Percentiles rank a stretch among this genome's conserved stretches.
These are phyloP conservation scores for Chrysosporium queenslandicum DNA, from an alignment of 2,329 filamentous ascomycete genomes.

Conservation along the genomic window DNA sequence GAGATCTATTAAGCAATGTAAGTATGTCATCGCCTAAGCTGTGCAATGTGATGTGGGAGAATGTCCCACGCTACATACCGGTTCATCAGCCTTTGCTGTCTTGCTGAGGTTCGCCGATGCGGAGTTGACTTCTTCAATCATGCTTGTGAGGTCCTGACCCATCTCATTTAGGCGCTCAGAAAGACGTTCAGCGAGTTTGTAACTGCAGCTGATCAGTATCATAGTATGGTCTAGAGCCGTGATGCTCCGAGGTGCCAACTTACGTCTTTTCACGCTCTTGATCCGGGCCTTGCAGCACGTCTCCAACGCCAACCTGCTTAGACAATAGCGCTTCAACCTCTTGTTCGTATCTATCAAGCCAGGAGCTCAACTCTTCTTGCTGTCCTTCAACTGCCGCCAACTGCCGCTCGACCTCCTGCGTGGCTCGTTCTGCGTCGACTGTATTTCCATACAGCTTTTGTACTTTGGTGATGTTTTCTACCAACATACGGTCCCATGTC, in stretches of 20 bases:
- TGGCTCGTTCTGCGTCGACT: constrained; percentile 86
- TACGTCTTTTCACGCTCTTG: constrained; percentile 90
- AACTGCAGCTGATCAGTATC: constrained; percentile 32
- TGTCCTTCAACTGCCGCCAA: constrained; percentile 80
- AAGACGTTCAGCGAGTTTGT: constrained; percentile 89
- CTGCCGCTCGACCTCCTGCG: constrained; percentile 87
- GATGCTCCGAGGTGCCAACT: constrained; percentile 23
- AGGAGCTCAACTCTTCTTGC: constrained; percentile 78
- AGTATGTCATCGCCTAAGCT: no score
- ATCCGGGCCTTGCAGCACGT: constrained; percentile 75
- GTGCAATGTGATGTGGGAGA: no score
- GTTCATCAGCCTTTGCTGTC: constrained; percentile 77
- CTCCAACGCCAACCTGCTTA: constrained; percentile 63
- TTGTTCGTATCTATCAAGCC: constrained; percentile 81
- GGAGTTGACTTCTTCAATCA: constrained; percentile 97
- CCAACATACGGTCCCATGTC: constrained; percentile 81
- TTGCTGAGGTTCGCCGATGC: constrained; percentile 84
- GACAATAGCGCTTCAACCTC: constrained; percentile 84
- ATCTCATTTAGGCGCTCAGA: constrained; percentile 86
- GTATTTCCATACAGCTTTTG: constrained; percentile 85
- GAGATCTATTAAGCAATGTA: constrained; percentile 55
- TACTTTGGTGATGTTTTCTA: constrained; percentile 91
- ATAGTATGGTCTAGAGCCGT: background rate
- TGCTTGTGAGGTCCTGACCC: constrained; percentile 81
- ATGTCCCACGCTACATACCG: constrained; percentile 55